These are phyloP conservation scores for Colletotrichum trifolii DNA, from an alignment of 2,329 filamentous ascomycete genomes.

Conservation along the genomic window DNA sequence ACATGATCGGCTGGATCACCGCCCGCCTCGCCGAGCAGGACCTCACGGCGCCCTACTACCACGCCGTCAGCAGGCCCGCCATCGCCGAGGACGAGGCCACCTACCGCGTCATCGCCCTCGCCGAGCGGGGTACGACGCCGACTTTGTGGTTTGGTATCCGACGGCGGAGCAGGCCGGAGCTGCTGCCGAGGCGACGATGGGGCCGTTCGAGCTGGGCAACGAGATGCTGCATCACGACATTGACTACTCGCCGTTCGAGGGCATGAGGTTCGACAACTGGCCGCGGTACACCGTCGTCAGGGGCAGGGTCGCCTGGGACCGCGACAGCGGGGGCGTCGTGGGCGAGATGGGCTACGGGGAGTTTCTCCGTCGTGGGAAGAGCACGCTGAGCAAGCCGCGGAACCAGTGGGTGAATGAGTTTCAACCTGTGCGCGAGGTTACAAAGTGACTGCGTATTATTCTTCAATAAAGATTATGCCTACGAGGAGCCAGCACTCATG, in stretches of 20 bases:
- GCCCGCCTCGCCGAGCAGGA: constrained; percentile 60
- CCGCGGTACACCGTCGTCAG: constrained; percentile 69
- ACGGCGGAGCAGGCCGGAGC: constrained; percentile 14
- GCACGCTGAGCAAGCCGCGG: constrained; percentile 38
- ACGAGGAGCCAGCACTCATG: too few relatives aligned
- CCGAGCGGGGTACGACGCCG: constrained; percentile 64
- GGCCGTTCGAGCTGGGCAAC: constrained; percentile 57
- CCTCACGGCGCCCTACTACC: constrained; percentile 62
- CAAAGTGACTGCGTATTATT: too few relatives aligned
- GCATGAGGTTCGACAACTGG: constrained; percentile 67
- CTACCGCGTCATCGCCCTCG: constrained; percentile 61
- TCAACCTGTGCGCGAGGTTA: constrained; percentile 13
- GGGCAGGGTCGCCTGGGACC: constrained; percentile 68
- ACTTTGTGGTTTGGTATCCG: constrained; percentile 69
- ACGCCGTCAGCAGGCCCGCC: constrained; percentile 59
- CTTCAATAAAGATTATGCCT: too few relatives aligned
- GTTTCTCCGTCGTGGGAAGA: constrained; percentile 57
- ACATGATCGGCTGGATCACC: constrained; percentile 65
- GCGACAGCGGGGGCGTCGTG: constrained; percentile 61
- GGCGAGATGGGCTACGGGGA: constrained; percentile 59
- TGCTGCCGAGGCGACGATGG: constrained; percentile 42
- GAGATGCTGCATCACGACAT: constrained; percentile 69
- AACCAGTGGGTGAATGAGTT: constrained; percentile 35
- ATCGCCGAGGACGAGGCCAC: constrained; percentile 64
- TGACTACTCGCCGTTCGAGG: constrained; percentile 73